A percentile compares a stretch with the other conserved stretches of the same genome.
Evolutionary conservation across 257 asterid species (phyloP).

Genomic region (Penstemon newberryi): DNA sequence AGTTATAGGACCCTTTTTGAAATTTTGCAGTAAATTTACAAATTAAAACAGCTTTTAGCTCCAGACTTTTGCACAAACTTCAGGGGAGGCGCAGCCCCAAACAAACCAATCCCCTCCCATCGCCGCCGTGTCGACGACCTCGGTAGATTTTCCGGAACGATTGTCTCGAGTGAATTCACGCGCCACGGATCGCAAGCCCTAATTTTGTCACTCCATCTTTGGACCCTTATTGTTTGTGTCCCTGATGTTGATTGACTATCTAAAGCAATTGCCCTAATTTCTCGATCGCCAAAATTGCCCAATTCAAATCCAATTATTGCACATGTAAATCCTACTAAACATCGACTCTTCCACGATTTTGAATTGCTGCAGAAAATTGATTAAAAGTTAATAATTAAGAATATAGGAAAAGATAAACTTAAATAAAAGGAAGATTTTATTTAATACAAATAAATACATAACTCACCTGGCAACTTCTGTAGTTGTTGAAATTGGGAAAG

Average conservation of each 20-base stretch:
- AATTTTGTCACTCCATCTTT: conserved; percentile 68
- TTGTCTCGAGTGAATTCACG: conserved; percentile 66
- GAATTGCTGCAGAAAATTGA: conserved; percentile 35
- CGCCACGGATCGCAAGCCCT: conserved; percentile 76
- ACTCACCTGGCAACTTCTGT: conserved; percentile 41
- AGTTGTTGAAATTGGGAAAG: conserved; percentile 29
- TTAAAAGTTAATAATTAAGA: no score
- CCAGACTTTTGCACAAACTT: conserved; percentile 22
- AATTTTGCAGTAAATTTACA: conserved; percentile 20
- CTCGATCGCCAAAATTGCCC: conserved; percentile 31
- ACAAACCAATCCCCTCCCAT: conserved; percentile 54
- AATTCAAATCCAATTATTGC: conserved; percentile 47
- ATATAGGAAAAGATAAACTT: not conserved
- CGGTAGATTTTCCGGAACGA: conserved; percentile 83
- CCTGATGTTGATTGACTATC: conserved; percentile 29
- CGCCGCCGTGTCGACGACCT: conserved; percentile 64
- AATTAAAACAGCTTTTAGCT: conserved; percentile 38
- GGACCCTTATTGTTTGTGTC: conserved; percentile 6
- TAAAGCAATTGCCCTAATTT: conserved; percentile 33
- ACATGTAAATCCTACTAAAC: conserved; percentile 44
- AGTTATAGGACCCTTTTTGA: no score
- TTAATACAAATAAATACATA: not conserved
- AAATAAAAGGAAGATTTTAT: not conserved
- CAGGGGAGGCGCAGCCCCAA: conserved; percentile 41
- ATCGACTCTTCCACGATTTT: conserved; percentile 45